Base-by-base conservation (phyloP, 371 early-diverging fungal genomes). In the Sanchytrium tribonematis region DNA sequence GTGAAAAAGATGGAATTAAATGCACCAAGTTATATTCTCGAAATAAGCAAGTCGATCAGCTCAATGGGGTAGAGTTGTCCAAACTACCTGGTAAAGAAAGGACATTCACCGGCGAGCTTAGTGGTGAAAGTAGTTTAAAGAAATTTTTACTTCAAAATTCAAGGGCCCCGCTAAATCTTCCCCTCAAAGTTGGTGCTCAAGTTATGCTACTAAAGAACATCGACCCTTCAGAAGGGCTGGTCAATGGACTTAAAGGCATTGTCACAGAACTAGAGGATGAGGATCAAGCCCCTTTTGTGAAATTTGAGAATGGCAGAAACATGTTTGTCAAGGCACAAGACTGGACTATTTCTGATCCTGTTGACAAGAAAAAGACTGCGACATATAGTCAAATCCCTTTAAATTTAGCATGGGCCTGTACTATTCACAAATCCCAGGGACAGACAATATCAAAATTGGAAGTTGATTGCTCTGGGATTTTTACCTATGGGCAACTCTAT, bases 391-490 rank as follows among this genome's bases (percentile, higher is more conserved):
- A 89, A 70, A 69, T 89, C 0, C 88, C 88, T 0, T 73, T 89
- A 70, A 79, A 79, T 70, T 76, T 87, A 28, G 84, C 81, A 0
- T 86, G 84, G 83, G 83, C 83, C 0, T 66, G 82, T 31, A 83
- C 91, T 16, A 87, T 92, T 31, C 92, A 93, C 77, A 88, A 89
- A 75, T 80, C 83, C 68, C 95, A 93, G 76, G 95, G 93, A 0
- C 90, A 91, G 79, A 89, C 93, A 31, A 78, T 94, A 70, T 87
- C 88, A 68, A 75, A 82, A 1, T 83, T 88, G 2, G 76, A 83
- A 69, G 84, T 94, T 1, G 89, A 93, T 74, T 74, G 93, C 67
- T 78, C 80, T 17, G 66, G 69, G 17, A 79, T 83, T 17, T 94
- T 94, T 83, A 89, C 86, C 74, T 77, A 79, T 48, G 92, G 95